These are phyloP conservation scores for Coniella lustricola DNA, from an alignment of 2,329 filamentous ascomycete genomes.

Conservation along the genomic window DNA sequence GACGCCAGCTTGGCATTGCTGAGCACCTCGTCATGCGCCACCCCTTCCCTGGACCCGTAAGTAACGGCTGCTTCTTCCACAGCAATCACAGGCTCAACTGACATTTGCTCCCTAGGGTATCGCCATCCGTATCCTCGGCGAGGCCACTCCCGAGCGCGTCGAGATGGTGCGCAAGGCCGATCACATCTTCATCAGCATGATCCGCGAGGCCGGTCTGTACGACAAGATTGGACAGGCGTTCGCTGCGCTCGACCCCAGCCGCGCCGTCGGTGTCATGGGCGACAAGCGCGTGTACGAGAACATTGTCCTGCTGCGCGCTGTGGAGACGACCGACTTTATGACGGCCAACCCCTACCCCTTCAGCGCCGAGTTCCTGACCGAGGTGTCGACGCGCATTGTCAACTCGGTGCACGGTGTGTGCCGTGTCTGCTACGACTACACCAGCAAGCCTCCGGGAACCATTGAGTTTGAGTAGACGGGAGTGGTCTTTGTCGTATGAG, in stretches of 20 bases:
- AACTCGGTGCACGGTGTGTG: constrained; percentile 70
- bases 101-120: constrained; percentile 37
- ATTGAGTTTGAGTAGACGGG: constrained; percentile 62
- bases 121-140: constrained; percentile 74
- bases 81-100: neutral
- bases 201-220: constrained; percentile 65
- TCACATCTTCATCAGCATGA: constrained; percentile 70
- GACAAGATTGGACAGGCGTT: constrained; percentile 48
- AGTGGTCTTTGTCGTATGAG: too few relatives aligned
- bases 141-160: constrained; percentile 73
- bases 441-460: constrained; percentile 61
- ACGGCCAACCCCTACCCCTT: constrained; percentile 65
- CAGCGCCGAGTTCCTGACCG: constrained; percentile 29
- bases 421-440: constrained; percentile 63
- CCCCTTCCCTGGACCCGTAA: constrained; percentile 57
- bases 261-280: constrained; percentile 40
- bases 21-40: constrained; percentile 73
- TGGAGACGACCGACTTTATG: constrained; percentile 60
- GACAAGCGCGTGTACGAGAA: constrained; percentile 56
- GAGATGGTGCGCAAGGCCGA: constrained; percentile 73
- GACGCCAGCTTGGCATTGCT: constrained; percentile 62
- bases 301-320: constrained; percentile 36
- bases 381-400: constrained; percentile 60
- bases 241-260: constrained; percentile 37
- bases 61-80: neutral